phyloP scores from a whole-genome alignment of 1,284 basidiomycete genomes.

The Malassezia yamatoensis region DNA sequence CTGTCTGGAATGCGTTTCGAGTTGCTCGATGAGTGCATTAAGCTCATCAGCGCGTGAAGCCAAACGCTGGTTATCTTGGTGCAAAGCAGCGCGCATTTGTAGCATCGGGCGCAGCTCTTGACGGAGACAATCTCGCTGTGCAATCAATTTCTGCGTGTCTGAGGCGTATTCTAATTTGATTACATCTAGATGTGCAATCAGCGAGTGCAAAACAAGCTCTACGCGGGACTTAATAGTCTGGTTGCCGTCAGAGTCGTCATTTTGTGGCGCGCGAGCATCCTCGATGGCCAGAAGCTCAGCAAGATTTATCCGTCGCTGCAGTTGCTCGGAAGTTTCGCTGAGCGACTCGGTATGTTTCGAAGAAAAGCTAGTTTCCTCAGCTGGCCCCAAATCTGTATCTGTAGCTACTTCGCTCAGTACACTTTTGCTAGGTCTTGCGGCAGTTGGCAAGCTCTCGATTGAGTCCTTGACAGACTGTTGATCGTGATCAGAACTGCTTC shows the following conservation, averaged over 20 bases:
- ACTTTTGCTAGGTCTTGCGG: neutral
- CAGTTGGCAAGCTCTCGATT: neutral
- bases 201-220: constrained; percentile 3
- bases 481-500: neutral
- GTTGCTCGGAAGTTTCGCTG: neutral
- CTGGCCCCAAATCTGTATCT: no score
- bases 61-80: constrained; percentile 9
- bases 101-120: constrained; percentile 11
- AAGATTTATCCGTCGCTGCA: constrained; percentile 8
- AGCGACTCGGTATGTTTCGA: neutral
- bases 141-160: constrained; percentile 4
- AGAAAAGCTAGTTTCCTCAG: neutral
- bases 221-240: constrained; percentile 2
- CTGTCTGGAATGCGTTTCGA: neutral
- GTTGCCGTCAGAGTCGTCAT: neutral
- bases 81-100: constrained; percentile 7
- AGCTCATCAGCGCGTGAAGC: constrained; percentile 4
- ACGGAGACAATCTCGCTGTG: constrained; percentile 4
- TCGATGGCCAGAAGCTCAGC: constrained; percentile 13
- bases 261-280: neutral
- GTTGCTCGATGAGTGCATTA: neutral
- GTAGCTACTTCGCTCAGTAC: neutral
- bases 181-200: constrained; percentile 12
- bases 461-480: neutral
- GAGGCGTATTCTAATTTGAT: constrained; percentile 7